Evolutionary conservation across 192 early-diverging fungal genomes (phyloP), one percentile per base, ranked within the genome.

Genomic region (Lobosporangium transversale): DNA sequence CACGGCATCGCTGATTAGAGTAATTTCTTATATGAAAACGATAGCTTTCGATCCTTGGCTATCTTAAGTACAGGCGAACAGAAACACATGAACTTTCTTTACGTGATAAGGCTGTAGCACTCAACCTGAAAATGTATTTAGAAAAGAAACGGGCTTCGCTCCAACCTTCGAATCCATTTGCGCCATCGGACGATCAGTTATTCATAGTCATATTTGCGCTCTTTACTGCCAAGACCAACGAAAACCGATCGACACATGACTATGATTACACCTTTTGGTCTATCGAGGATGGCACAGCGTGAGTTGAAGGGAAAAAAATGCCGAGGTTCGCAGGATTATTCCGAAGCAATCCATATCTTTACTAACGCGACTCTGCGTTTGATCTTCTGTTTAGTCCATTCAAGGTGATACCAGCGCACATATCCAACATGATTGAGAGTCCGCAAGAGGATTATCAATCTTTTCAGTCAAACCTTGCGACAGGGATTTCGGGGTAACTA

Each of bases 361-460:
- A 42, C 9, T 42, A 42, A n/a, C n/a, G n/a, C n/a, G n/a, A n/a
- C n/a, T n/a, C n/a, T n/a, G n/a, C n/a, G n/a, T n/a, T 40, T 14
- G 37, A 40, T 40, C 37, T 14, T 40, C 37, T n/a, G n/a, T 42
- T 9, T 36, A 75, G 70, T 23, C 61, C 70, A 26, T 67, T 76
- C 35, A 48, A 52, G 23, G 36, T 65, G 1, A 56, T 67, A 24
- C 47, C 73, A 10, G 59, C 67, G 8, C 37, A 67, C n/a, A 52
- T 62, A 15, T 76, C 73, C 8, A 76, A 76, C 31, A 76, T 76
- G 73, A 62, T 76, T 5, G 73, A 76, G 43, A 76, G 73, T 32
- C 73, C 73, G 15, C 73, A 76, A 8, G 73, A 76, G 23, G 73
- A 76, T 11, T 76, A 76, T n/a, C 73, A 76, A 20, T 76, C 73